Conservation (phyloP, 768 basidiomycete genomes). For the Tricholoma hemisulphureum region DNA sequence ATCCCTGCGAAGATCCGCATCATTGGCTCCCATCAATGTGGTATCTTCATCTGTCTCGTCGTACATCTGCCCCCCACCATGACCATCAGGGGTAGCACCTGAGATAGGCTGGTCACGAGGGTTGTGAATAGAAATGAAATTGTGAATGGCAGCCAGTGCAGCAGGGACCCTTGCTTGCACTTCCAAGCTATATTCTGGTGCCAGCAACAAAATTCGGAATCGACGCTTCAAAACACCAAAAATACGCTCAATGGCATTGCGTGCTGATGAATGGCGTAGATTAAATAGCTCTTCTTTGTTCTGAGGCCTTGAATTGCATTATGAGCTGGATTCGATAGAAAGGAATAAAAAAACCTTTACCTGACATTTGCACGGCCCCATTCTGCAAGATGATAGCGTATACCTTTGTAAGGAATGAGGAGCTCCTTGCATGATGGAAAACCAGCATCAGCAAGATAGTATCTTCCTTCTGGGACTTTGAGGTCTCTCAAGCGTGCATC, state of each 20-base stretch:
- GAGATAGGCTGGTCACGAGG: conserved; percentile 3
- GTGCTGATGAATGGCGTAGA: too few species aligned
- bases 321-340: background rate
- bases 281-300: background rate
- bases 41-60: background rate
- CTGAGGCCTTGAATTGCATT: background rate
- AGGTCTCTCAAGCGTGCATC: background rate
- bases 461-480: background rate
- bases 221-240: too few species aligned
- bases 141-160: conserved; percentile 20
- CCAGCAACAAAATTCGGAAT: too few species aligned
- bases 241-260: too few species aligned
- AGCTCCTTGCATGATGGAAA: too few species aligned
- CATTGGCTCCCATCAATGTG: background rate
- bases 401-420: background rate
- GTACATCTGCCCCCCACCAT: background rate
- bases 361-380: too few species aligned
- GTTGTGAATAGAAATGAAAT: conserved; percentile 16
- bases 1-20: conserved; percentile 3
- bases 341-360: background rate
- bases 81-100: background rate
- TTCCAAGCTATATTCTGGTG: too few species aligned
- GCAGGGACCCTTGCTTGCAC: conserved; percentile 13
- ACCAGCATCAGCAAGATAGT: too few species aligned
- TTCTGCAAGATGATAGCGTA: background rate